phyloP scores from a whole-genome alignment of 257 asterid species.

The Capsicum baccatum region DNA sequence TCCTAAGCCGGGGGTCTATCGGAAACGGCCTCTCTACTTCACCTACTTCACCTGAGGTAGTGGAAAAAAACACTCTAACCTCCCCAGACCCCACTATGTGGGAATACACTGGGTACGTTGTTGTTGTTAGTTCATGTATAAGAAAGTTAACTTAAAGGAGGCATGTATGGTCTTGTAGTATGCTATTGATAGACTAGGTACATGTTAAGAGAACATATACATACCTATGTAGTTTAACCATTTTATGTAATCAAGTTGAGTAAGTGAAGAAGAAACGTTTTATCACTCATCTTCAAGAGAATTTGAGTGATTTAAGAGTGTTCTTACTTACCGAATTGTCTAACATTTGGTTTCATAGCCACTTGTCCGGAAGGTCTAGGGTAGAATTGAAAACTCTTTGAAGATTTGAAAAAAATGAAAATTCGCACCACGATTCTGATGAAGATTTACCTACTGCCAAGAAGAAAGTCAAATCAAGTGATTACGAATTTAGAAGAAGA shows the following conservation, averaged over 20 bases:
- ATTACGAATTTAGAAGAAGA: constrained; percentile 3
- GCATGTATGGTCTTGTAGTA: constrained; percentile 1
- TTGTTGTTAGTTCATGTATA: background rate
- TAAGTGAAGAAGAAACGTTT: background rate
- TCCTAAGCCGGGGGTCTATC: too few relatives aligned
- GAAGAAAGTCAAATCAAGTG: background rate
- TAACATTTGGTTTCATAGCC: background rate
- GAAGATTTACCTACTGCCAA: background rate
- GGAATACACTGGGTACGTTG: too few relatives aligned
- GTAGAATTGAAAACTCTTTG: background rate
- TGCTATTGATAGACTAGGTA: background rate
- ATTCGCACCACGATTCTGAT: background rate
- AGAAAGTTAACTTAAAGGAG: background rate
- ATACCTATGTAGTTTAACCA: background rate
- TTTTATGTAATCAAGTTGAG: background rate
- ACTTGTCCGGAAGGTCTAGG: background rate
- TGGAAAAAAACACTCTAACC: too few relatives aligned
- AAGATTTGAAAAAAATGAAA: background rate
- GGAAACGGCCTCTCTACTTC: too few relatives aligned
- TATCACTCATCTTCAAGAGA: background rate
- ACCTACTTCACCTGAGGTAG: too few relatives aligned
- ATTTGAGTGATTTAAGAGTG: background rate
- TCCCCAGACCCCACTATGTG: too few relatives aligned
- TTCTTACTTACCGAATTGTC: background rate
- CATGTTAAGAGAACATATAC: background rate